These are phyloP conservation scores for Tetrastigma voinierianum DNA, from an alignment of 164 flowering plant species.

Conservation along the genomic window DNA sequence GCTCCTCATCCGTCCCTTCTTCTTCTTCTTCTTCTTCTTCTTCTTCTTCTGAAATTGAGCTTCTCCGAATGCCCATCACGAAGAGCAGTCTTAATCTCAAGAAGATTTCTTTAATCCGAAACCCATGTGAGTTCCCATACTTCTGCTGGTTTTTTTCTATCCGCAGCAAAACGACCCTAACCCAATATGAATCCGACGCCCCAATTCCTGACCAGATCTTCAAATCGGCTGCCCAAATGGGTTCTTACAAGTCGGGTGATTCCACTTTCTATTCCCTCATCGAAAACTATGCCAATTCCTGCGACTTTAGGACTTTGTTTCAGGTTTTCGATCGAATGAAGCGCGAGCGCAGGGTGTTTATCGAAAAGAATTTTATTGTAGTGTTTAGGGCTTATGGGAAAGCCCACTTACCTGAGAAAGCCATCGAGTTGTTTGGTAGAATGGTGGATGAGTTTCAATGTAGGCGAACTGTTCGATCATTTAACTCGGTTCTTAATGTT, in stretches of 20 bases:
- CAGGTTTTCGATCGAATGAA: conserved; percentile 52
- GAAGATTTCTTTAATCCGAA: no score
- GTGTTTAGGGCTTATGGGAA: conserved; percentile 76
- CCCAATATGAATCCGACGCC: neutral
- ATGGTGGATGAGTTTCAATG: conserved; percentile 68
- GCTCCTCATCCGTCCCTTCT: no score
- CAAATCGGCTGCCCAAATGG: conserved; percentile 38
- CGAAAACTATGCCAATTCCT: conserved; percentile 43
- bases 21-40: no score
- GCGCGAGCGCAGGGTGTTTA: conserved; percentile 53
- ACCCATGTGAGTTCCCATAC: no score
- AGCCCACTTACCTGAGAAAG: conserved; percentile 57
- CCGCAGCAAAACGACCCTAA: neutral
- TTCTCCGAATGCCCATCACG: no score
- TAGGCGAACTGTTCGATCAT: conserved; percentile 56
- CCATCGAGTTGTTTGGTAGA: conserved; percentile 59
- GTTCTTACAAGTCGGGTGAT: conserved; percentile 74
- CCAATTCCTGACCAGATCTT: conserved; percentile 41
- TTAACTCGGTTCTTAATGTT: conserved; percentile 83
- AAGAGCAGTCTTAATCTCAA: no score
- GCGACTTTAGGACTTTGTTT: conserved; percentile 60
- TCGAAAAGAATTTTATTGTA: conserved; percentile 54
- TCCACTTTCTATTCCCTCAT: conserved; percentile 61
- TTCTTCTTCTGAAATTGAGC: no score
- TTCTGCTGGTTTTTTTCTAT: no score